Evolutionary conservation across 257 asterid genomes (phyloP).

Genomic region (Penstemon barbatus): DNA sequence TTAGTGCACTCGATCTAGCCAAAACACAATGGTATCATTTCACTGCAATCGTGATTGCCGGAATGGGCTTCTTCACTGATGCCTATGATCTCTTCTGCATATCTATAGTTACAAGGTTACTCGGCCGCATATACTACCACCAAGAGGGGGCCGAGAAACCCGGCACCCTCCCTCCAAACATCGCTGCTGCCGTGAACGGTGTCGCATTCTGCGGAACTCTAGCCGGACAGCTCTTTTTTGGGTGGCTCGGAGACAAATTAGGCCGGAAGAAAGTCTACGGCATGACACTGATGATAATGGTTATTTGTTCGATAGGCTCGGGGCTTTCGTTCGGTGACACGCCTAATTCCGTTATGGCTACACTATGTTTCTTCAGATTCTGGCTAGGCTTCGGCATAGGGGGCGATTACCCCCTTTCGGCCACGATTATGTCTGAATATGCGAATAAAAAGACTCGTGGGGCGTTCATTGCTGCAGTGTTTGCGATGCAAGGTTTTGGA

Average conservation of each 20-base stretch:
- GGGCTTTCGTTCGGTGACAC: conserved; percentile 37
- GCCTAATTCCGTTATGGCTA: conserved; percentile 37
- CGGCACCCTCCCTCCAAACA: conserved; percentile 38
- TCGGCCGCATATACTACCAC: conserved; percentile 42
- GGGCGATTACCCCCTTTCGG: conserved; percentile 49
- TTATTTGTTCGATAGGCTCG: conserved; percentile 38
- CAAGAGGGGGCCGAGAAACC: conserved; percentile 24
- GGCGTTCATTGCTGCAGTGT: conserved; percentile 43
- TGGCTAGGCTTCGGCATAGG: conserved; percentile 51
- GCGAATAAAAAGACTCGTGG: conserved; percentile 47
- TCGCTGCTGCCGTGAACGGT: conserved; percentile 35
- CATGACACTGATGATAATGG: conserved; percentile 38
- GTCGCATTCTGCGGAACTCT: conserved; percentile 46
- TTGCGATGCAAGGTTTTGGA: conserved; percentile 47
- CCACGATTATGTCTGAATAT: conserved; percentile 47
- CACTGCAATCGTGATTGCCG: conserved; percentile 48
- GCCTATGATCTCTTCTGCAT: conserved; percentile 50
- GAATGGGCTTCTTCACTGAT: conserved; percentile 53
- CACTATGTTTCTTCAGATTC: conserved; percentile 41
- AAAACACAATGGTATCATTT: conserved; percentile 43
- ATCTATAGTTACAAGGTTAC: conserved; percentile 38
- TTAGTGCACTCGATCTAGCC: conserved; percentile 44
- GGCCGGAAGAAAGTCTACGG: conserved; percentile 47
- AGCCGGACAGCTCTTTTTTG: conserved; percentile 40
- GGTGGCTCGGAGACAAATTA: conserved; percentile 49